A percentile compares a stretch with the other conserved stretches of the same genome.
phyloP scores from a whole-genome alignment of 495 filamentous ascomycete genomes.

The Jackrogersella minutella region DNA sequence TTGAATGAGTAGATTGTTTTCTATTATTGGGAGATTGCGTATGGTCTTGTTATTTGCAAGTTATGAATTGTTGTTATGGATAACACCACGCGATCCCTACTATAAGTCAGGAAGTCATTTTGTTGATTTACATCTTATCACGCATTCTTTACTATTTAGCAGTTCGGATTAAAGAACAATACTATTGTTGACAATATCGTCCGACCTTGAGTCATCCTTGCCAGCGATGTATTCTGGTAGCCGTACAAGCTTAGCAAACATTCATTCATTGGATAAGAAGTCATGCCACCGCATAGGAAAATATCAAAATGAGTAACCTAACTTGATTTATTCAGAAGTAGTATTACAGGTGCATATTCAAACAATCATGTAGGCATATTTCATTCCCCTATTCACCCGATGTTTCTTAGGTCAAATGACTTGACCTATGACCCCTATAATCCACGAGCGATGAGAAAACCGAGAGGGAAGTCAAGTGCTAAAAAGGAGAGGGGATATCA shows the following conservation, averaged over 20 bases:
- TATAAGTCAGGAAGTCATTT: not conserved
- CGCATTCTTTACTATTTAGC: not conserved
- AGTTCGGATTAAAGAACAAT: not conserved
- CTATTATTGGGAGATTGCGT: not conserved
- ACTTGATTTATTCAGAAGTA: no score
- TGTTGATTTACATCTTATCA: not conserved
- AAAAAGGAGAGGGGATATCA: no score
- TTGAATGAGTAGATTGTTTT: not conserved
- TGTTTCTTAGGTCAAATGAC: no score
- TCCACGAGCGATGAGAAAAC: no score
- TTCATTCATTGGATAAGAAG: not conserved
- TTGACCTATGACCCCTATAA: no score
- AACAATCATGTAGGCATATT: no score
- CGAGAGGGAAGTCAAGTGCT: no score
- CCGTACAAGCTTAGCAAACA: constrained; percentile 11
- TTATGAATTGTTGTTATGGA: not conserved
- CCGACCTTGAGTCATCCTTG: not conserved
- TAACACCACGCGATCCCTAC: not conserved
- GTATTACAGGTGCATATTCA: no score
- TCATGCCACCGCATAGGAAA: not conserved
- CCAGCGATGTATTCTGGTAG: not conserved
- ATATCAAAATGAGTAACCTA: not conserved
- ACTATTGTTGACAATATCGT: not conserved
- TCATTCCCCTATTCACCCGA: no score
- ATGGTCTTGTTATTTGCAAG: not conserved